Percentiles rank a stretch among this genome's conserved stretches.
phyloP scores from a whole-genome alignment of 2,329 filamentous ascomycete genomes.

The Hymenoscyphus occultus region DNA sequence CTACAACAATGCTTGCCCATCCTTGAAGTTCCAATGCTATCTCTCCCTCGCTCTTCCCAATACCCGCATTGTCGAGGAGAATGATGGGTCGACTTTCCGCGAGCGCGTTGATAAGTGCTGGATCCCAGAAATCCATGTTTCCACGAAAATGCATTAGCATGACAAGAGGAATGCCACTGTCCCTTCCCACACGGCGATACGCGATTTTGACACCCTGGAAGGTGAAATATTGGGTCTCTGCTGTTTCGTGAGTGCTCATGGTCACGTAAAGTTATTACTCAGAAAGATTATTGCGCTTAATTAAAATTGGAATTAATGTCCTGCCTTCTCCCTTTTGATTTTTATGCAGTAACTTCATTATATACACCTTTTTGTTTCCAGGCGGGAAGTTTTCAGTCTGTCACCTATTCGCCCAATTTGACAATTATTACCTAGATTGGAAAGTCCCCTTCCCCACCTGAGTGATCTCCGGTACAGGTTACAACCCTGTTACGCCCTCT shows the following conservation, averaged over 20 bases:
- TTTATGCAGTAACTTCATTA: neutral
- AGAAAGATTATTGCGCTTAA: constrained; percentile 14
- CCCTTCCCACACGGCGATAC: constrained; percentile 27
- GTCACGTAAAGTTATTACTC: neutral
- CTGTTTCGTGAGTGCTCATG: constrained; percentile 30
- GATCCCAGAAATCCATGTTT: constrained; percentile 34
- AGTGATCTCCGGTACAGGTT: neutral
- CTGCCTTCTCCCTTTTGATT: neutral
- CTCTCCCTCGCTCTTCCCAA: constrained; percentile 36
- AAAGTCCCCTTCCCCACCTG: neutral
- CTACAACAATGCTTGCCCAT: constrained; percentile 34
- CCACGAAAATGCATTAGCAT: constrained; percentile 33
- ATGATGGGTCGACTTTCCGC: constrained; percentile 35
- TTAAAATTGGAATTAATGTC: neutral
- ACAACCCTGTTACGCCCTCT: too few relatives aligned
- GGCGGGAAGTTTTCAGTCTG: neutral
- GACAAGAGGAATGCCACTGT: constrained; percentile 27
- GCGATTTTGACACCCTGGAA: constrained; percentile 27
- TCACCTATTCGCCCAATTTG: neutral
- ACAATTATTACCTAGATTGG: neutral
- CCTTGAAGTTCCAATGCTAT: constrained; percentile 33
- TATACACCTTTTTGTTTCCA: neutral
- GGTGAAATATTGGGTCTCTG: constrained; percentile 25
- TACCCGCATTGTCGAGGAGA: constrained; percentile 39
- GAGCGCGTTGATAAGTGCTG: constrained; percentile 37